Evolutionary conservation across 805 yeast species (phyloP).

Genomic region (Saccharomycopsis guyanensis): DNA sequence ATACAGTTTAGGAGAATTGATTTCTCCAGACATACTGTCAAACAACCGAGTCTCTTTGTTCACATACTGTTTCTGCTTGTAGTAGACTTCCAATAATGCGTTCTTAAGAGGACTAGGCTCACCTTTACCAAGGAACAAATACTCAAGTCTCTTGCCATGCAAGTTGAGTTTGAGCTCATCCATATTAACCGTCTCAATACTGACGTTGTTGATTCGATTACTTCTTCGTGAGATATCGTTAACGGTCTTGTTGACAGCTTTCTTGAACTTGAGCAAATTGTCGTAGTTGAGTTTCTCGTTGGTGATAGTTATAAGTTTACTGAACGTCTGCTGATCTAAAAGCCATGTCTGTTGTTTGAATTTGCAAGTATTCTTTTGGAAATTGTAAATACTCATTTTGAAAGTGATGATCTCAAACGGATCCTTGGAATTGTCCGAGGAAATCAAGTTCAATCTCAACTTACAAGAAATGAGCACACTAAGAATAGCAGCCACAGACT

Average conservation of each 20-base stretch:
- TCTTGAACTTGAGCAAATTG: slow-evolving; percentile 42
- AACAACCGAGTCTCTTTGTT: slow-evolving; percentile 4
- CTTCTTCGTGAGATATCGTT: slow-evolving; percentile 43
- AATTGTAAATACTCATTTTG: slow-evolving; percentile 58
- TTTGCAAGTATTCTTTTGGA: slow-evolving; percentile 49
- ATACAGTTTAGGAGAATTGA: neutral
- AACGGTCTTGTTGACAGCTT: slow-evolving; percentile 65
- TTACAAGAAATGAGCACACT: slow-evolving; percentile 68
- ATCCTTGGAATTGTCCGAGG: slow-evolving; percentile 43
- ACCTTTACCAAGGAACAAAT: slow-evolving; percentile 29
- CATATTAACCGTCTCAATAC: slow-evolving; percentile 30
- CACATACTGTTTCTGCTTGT: slow-evolving; percentile 22
- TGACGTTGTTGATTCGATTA: slow-evolving; percentile 28
- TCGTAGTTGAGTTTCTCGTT: slow-evolving; percentile 37
- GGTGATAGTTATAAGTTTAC: slow-evolving; percentile 38
- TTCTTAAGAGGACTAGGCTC: slow-evolving; percentile 29
- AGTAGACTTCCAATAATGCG: slow-evolving; percentile 33
- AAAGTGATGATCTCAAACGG: slow-evolving; percentile 73
- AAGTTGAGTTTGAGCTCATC: slow-evolving; percentile 27
- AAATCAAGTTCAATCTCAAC: slow-evolving; percentile 50
- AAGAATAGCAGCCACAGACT: slow-evolving; percentile 69
- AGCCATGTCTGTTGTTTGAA: slow-evolving; percentile 12
- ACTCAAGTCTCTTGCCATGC: slow-evolving; percentile 29
- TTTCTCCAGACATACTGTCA: slow-evolving; percentile 4
- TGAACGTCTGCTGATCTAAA: slow-evolving; percentile 13